A percentile compares a stretch with the other conserved stretches of the same genome.
phyloP scores from a whole-genome alignment of 371 early-diverging fungal genomes.

The Apophysomyces variabilis region DNA sequence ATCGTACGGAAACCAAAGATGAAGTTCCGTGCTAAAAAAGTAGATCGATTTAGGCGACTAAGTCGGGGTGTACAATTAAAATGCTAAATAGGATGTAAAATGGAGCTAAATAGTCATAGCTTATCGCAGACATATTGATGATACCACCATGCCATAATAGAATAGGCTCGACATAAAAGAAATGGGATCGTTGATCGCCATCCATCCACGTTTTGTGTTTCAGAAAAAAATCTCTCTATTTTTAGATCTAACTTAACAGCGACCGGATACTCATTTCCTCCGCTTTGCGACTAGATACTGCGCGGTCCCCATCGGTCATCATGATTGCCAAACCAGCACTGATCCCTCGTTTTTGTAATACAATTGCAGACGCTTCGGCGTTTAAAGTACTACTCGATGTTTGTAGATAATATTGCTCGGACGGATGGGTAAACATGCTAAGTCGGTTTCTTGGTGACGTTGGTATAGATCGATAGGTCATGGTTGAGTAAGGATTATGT shows the following conservation, averaged over 20 bases:
- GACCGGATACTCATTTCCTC: constrained; percentile 44
- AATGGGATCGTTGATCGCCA: neutral
- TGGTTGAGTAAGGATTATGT: constrained; percentile 13
- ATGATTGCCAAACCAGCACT: constrained; percentile 9
- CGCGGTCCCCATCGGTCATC: constrained; percentile 1
- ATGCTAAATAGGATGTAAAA: neutral
- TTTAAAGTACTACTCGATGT: constrained; percentile 37
- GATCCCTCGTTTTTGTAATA: constrained; percentile 9
- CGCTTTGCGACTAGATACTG: constrained; percentile 4
- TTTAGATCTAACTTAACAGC: constrained; percentile 31
- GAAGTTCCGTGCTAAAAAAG: constrained; percentile 13
- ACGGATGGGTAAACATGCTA: constrained; percentile 27
- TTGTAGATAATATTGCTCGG: constrained; percentile 33
- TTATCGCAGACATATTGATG: neutral
- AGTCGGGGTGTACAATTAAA: constrained; percentile 9
- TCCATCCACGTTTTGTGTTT: constrained; percentile 6
- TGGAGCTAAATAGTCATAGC: neutral
- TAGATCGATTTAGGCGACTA: neutral
- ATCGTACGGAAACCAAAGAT: constrained; percentile 8
- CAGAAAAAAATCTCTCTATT: neutral
- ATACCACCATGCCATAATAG: constrained; percentile 1
- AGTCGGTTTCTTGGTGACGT: constrained; percentile 3
- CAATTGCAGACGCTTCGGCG: constrained; percentile 30
- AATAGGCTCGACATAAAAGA: neutral
- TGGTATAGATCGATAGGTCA: constrained; percentile 13